Evolutionary conservation across 768 basidiomycete genomes (phyloP), one percentile per base, ranked within the genome.

Genomic region (Rhodosporidiobolus sp.): DNA sequence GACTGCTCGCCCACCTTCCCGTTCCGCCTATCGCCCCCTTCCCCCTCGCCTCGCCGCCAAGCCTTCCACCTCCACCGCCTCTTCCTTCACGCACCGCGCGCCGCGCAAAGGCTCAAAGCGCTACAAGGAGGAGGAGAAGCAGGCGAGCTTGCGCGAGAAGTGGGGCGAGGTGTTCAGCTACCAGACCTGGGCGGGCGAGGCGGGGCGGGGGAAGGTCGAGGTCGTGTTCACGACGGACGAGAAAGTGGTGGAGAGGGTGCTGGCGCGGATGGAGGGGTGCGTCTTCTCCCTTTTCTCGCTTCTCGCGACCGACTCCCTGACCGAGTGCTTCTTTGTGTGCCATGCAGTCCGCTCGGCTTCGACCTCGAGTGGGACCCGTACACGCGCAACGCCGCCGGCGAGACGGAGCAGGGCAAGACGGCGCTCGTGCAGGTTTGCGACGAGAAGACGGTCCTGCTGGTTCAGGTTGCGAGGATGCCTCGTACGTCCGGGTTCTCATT

Each of bases 281-380:
- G 70, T 59, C 12, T 3, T 17, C 20, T 28, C 16, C 17, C 22
- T 43, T 17, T 32, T 24, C n/a, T 14, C 12, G 1, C 7, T 7
- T 7, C 16, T 57, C 20, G 19, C 10, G 9, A 8, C 2, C 57
- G 20, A 3, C 4, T 8, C 16, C 11, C 34, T 22, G 34, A 26
- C 57, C 19, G n/a, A 14, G 10, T 20, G 7, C 53, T 56, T 6
- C 19, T 12, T 19, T 22, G 5, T 20, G n/a, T 43, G 32, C n/a
- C 9, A 7, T 56, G 16, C 65, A 69, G 68, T 19, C 73, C 73
- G 16, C n/a, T 59, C 22, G 73, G 67, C 1, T 74, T 69, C 56
- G 64, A 72, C 32, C 65, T 74, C n/a, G 73, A 74, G n/a, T 74
- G 73, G 73, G 43, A 70, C 43, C 49, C 57, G 11, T 70, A n/a